Percentiles rank a stretch among this genome's conserved stretches.
These are phyloP conservation scores for Clitopilus hobsonii DNA, from an alignment of 768 basidiomycete species.

Conservation along the genomic window DNA sequence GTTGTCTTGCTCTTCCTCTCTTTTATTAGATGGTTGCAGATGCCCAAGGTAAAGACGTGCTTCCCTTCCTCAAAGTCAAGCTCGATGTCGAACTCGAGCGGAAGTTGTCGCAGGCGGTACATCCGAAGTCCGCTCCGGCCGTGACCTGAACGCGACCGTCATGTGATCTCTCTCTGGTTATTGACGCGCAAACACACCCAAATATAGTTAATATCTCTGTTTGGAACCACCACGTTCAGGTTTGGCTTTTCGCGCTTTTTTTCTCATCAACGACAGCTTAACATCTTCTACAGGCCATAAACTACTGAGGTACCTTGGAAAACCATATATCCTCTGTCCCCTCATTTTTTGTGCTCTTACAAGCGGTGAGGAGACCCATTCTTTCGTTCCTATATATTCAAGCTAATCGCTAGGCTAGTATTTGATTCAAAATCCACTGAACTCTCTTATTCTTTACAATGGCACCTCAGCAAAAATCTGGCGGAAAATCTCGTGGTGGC, in stretches of 20 bases:
- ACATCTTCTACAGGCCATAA: neutral
- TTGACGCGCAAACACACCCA: neutral
- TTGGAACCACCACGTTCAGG: conserved; percentile 1
- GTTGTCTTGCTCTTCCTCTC: no score
- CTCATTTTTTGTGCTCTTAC: no score
- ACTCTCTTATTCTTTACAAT: conserved; percentile 16
- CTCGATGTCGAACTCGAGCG: no score
- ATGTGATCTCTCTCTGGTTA: neutral
- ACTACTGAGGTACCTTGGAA: neutral
- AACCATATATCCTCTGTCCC: no score
- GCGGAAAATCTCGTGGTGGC: conserved; percentile 60
- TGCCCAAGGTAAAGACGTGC: no score
- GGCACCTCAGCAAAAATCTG: conserved; percentile 48
- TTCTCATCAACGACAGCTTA: neutral
- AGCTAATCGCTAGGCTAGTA: no score
- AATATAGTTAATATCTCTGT: conserved; percentile 1
- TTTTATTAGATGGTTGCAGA: no score
- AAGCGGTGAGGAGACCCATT: no score
- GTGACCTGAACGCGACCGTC: neutral
- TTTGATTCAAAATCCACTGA: neutral
- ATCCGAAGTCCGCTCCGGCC: neutral
- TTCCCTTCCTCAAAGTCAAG: no score
- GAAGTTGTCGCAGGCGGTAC: no score
- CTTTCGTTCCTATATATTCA: no score
- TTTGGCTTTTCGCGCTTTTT: neutral